These are phyloP conservation scores for Cladophialophora bantiana DNA, from an alignment of 2,329 filamentous ascomycete genomes.

Conservation along the genomic window DNA sequence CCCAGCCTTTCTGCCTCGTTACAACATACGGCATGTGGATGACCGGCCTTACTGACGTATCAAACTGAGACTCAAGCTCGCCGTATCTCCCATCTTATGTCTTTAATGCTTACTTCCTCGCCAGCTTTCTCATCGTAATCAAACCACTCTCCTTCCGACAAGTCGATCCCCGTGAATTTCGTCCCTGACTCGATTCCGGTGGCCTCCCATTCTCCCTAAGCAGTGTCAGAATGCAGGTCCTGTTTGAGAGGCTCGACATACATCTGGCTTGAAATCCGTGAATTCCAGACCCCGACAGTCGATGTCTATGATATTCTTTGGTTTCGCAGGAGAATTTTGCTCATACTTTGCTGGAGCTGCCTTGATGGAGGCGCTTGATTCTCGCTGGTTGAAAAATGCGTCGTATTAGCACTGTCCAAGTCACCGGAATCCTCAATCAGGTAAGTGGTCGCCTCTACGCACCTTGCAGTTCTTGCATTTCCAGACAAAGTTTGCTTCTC, in stretches of 20 bases:
- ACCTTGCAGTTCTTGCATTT: slow-evolving; percentile 98
- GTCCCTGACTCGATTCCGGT: slow-evolving; percentile 80
- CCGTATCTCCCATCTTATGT: slow-evolving; percentile 84
- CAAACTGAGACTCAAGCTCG: slow-evolving; percentile 60
- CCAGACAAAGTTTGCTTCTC: slow-evolving; percentile 99
- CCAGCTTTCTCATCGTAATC: slow-evolving; percentile 95
- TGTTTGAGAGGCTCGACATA: slow-evolving; percentile 50
- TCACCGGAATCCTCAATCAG: background rate
- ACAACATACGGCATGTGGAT: background rate
- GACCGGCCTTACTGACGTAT: background rate
- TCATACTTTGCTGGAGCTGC: slow-evolving; percentile 74
- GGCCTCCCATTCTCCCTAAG: slow-evolving; percentile 85
- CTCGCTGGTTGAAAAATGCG: slow-evolving; percentile 61
- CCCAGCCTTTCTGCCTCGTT: background rate
- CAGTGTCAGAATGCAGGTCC: slow-evolving; percentile 18
- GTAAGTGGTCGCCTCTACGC: background rate
- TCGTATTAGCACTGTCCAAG: background rate
- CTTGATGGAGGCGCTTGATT: slow-evolving; percentile 85
- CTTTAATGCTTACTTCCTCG: slow-evolving; percentile 91
- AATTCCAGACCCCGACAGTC: slow-evolving; percentile 96
- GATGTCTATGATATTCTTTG: slow-evolving; percentile 82
- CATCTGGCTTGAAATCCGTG: slow-evolving; percentile 86
- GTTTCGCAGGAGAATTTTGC: slow-evolving; percentile 73
- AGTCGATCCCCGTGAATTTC: slow-evolving; percentile 81
- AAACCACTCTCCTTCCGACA: slow-evolving; percentile 93